Evolutionary conservation across 495 filamentous ascomycete species (phyloP).

Genomic region (Penicillium herquei): DNA sequence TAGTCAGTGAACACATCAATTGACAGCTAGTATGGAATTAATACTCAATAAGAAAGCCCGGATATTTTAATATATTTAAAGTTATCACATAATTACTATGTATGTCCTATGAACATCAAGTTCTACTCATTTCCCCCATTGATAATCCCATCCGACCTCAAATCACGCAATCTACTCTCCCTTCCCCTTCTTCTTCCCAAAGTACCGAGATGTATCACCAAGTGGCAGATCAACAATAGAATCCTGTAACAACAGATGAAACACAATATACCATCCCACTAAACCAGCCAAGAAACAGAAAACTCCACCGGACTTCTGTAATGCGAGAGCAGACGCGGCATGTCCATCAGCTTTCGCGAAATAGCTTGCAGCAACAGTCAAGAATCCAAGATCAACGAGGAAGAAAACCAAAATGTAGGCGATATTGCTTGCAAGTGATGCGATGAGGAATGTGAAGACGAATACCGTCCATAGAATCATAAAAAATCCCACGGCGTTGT

Average conservation of each 20-base stretch:
- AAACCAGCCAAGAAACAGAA: constrained; percentile 48
- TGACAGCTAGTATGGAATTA: no score
- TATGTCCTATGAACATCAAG: no score
- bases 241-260: constrained; percentile 45
- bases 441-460: constrained; percentile 46
- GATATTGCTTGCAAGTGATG: constrained; percentile 45
- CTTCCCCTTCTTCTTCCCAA: constrained; percentile 28
- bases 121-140: no score
- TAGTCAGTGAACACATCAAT: neutral
- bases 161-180: constrained; percentile 11
- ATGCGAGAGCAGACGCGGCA: constrained; percentile 22
- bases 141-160: neutral
- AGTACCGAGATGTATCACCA: constrained; percentile 46
- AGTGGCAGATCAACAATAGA: constrained; percentile 41
- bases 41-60: no score
- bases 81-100: neutral
- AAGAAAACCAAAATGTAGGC: constrained; percentile 50
- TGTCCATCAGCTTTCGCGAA: constrained; percentile 46
- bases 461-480: constrained; percentile 50
- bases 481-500: constrained; percentile 47
- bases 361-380: constrained; percentile 44
- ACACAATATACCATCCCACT: constrained; percentile 50
- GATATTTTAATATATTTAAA: neutral
- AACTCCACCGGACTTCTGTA: constrained; percentile 45
- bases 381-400: constrained; percentile 45